Percentiles rank a stretch among this genome's conserved stretches.
phyloP scores from a whole-genome alignment of 768 basidiomycete genomes.

The Rhodotorula babjevae region DNA sequence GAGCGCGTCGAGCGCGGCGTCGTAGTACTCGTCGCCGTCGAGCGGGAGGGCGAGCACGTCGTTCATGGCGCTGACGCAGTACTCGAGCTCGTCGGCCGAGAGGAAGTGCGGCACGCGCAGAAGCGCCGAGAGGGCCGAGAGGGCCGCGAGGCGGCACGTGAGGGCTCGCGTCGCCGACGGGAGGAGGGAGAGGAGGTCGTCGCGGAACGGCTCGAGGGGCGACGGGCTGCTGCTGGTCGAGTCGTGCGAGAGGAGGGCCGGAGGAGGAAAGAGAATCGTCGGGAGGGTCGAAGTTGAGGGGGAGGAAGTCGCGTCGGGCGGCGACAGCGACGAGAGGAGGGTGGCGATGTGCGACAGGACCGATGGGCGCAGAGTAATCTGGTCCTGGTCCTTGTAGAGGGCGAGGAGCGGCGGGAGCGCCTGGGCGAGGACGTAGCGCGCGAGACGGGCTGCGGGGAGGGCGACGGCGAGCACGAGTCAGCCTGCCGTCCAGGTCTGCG shows the following conservation, averaged over 20 bases:
- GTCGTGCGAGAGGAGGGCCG: slow-evolving; percentile 3
- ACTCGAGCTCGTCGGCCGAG: slow-evolving; percentile 67
- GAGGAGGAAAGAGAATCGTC: not conserved
- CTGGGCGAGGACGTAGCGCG: slow-evolving; percentile 19
- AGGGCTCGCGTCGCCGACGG: slow-evolving; percentile 50
- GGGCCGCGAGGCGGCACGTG: slow-evolving; percentile 57
- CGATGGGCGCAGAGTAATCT: slow-evolving; percentile 30
- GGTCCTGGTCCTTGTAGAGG: slow-evolving; percentile 29
- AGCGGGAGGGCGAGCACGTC: slow-evolving; percentile 54
- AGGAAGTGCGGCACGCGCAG: slow-evolving; percentile 63
- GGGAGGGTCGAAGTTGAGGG: not conserved
- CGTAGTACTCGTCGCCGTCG: slow-evolving; percentile 37
- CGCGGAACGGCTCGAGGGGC: slow-evolving; percentile 27
- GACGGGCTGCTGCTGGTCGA: not conserved
- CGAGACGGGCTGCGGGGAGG: slow-evolving; percentile 17
- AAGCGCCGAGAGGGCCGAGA: slow-evolving; percentile 64
- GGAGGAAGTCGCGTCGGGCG: not conserved
- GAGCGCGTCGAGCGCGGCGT: slow-evolving; percentile 44
- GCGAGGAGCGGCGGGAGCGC: slow-evolving; percentile 24
- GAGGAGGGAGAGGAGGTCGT: slow-evolving; percentile 56
- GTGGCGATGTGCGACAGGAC: slow-evolving; percentile 30
- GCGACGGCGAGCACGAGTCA: not conserved
- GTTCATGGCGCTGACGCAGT: slow-evolving; percentile 69
- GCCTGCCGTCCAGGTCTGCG: too few species aligned
- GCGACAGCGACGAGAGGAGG: slow-evolving; percentile 26